Percentiles rank a stretch among this genome's conserved stretches.
These are phyloP conservation scores for Fusarium nygamai DNA, from an alignment of 2,329 filamentous ascomycete genomes.

Conservation along the genomic window DNA sequence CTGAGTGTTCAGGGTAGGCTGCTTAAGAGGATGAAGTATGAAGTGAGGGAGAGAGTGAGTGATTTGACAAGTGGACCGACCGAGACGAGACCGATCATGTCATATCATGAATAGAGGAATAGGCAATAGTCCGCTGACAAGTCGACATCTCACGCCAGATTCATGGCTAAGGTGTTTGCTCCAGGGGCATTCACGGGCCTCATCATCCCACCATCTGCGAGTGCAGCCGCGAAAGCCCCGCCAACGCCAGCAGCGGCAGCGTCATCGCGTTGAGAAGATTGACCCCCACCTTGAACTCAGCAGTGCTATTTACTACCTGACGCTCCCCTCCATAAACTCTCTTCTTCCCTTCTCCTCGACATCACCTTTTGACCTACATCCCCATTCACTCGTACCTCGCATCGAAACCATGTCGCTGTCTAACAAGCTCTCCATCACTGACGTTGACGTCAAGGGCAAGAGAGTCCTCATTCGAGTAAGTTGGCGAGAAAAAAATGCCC, in stretches of 20 bases:
- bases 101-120: constrained; percentile 1
- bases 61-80: constrained; percentile 4
- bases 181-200: constrained; percentile 18
- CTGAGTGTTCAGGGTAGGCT: background rate
- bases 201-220: constrained; percentile 35
- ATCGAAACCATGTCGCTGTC: constrained; percentile 87
- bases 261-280: constrained; percentile 30
- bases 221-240: constrained; percentile 37
- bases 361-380: constrained; percentile 23
- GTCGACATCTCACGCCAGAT: constrained; percentile 19
- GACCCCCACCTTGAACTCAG: constrained; percentile 33
- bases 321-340: constrained; percentile 30
- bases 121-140: constrained; percentile 1
- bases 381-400: background rate
- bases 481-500: constrained; percentile 35
- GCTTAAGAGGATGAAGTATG: background rate
- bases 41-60: constrained; percentile 3
- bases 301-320: constrained; percentile 27
- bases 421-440: constrained; percentile 96
- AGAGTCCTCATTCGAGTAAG: constrained; percentile 95
- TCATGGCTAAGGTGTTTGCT: constrained; percentile 14
- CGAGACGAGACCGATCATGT: constrained; percentile 27
- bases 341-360: constrained; percentile 28
- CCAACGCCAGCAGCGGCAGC: constrained; percentile 10
- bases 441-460: constrained; percentile 98